Evolutionary conservation across 169 alveolate genomes (phyloP), one percentile per base, ranked within the genome.

Genomic region (Cyclospora cayetanensis): DNA sequence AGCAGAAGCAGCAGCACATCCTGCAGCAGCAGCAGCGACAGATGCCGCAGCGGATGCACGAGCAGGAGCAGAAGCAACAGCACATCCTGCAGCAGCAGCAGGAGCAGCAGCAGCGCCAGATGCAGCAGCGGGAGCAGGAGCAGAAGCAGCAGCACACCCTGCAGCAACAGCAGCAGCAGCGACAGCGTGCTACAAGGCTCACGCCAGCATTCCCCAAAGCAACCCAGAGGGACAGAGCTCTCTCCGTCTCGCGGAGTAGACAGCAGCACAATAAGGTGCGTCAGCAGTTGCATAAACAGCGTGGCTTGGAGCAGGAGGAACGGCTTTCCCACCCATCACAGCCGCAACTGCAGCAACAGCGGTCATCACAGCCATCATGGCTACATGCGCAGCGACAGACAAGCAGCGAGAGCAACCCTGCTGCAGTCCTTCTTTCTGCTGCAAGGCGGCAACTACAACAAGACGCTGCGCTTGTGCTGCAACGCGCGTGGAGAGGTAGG

Each of bases 121-220:
- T 15, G 60, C 34, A 37, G 83, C 83, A 72, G 60, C 83, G n/a
- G 83, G 60, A 34, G 83, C 83, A 72, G 60, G 55, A 72, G 83
- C 83, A 35, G 12, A 50, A n/a, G 35, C 55, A 72, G 35, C 83
- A 72, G 12, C 79, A 66, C n/a, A n/a, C n/a, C n/a, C n/a, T n/a
- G 20, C 79, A 66, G 2, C 79, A 29, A 29, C 31, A 18, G 83
- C 60, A 37, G 60, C 83, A 72, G 83, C 77, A 11, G 77, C 83
- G 41, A 55, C 60, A 22, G 31, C 29, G 79, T 43, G 29, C 42
- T 66, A 41, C 39, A 22, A 35, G 3, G 2, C 76, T 9, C 0
- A 63, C 43, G 15, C 79, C 43, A 35, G 85, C 50, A 66, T 12
- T 22, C n/a, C 46, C 7, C 20, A 29, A 27, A 66, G 50, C 7